These are phyloP conservation scores for Myxozyma melibiosi DNA, from an alignment of 805 yeast species.

Conservation along the genomic window DNA sequence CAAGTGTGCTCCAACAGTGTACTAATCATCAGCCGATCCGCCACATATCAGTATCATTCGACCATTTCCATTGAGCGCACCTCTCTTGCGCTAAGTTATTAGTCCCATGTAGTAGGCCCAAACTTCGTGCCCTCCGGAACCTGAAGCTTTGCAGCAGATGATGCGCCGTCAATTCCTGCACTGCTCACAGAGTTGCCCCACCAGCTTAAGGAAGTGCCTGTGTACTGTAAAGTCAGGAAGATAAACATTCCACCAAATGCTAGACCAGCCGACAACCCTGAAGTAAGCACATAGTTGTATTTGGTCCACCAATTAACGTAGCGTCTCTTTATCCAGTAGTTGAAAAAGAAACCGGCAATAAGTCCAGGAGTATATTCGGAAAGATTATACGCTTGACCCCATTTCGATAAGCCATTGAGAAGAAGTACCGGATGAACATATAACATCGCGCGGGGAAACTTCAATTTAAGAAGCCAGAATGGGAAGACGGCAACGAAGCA, in stretches of 20 bases:
- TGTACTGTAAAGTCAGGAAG: slow-evolving; percentile 50
- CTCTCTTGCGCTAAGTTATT: too few species aligned
- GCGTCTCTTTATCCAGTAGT: slow-evolving; percentile 56
- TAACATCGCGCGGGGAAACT: not conserved
- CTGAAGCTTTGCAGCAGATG: slow-evolving; percentile 14
- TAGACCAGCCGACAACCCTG: slow-evolving; percentile 67
- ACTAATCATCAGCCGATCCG: too few species aligned
- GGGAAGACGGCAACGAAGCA: slow-evolving; percentile 27
- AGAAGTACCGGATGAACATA: slow-evolving; percentile 16
- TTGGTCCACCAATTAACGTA: slow-evolving; percentile 75
- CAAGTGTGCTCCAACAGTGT: too few species aligned
- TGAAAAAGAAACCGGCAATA: slow-evolving; percentile 53
- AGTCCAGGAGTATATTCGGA: slow-evolving; percentile 23
- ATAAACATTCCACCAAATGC: slow-evolving; percentile 63
- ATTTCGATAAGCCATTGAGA: slow-evolving; percentile 11
- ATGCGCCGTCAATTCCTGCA: slow-evolving; percentile 1
- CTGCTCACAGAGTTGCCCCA: slow-evolving; percentile 54
- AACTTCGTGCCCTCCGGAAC: slow-evolving; percentile 38
- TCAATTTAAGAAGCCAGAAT: slow-evolving; percentile 18
- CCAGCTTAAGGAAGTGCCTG: slow-evolving; percentile 46
- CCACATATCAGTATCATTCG: too few species aligned
- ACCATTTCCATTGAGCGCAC: too few species aligned
- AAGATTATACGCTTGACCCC: slow-evolving; percentile 20
- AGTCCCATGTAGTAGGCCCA: slow-evolving; percentile 39
- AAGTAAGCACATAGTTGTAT: slow-evolving; percentile 66